phyloP scores from a whole-genome alignment of 2,329 filamentous ascomycete genomes.

The Pestalotiopsis sp. region DNA sequence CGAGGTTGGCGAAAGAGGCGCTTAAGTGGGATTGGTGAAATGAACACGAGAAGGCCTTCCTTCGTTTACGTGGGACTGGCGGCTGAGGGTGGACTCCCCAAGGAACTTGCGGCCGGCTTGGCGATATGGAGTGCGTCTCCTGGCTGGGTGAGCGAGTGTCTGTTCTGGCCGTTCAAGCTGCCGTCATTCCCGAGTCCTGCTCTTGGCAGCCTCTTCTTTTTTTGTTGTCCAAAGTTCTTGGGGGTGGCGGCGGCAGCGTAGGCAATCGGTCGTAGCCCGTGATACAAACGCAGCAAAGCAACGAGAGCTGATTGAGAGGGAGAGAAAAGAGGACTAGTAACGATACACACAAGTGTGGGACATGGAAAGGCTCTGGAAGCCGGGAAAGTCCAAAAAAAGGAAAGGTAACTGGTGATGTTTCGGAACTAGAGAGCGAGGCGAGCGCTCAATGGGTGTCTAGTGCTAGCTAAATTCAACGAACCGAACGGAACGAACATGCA shows the following conservation, averaged over 20 bases:
- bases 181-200: neutral
- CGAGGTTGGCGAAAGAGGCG: neutral
- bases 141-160: too few relatives aligned
- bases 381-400: neutral
- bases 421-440: neutral
- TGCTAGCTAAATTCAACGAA: neutral
- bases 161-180: neutral
- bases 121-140: neutral
- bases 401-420: neutral
- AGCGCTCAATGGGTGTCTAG: neutral
- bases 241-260: neutral
- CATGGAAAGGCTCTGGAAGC: neutral
- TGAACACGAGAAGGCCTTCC: neutral
- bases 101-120: constrained; percentile 9
- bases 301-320: neutral
- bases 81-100: constrained; percentile 2
- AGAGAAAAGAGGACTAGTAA: neutral
- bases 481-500: neutral
- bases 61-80: neutral
- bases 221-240: neutral
- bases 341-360: neutral
- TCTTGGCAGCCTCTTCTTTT: neutral
- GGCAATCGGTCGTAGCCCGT: neutral
- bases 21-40: neutral
- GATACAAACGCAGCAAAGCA: neutral